Evolutionary conservation across 345 rosid genomes (phyloP).

Genomic region (Corymbia maculata): DNA sequence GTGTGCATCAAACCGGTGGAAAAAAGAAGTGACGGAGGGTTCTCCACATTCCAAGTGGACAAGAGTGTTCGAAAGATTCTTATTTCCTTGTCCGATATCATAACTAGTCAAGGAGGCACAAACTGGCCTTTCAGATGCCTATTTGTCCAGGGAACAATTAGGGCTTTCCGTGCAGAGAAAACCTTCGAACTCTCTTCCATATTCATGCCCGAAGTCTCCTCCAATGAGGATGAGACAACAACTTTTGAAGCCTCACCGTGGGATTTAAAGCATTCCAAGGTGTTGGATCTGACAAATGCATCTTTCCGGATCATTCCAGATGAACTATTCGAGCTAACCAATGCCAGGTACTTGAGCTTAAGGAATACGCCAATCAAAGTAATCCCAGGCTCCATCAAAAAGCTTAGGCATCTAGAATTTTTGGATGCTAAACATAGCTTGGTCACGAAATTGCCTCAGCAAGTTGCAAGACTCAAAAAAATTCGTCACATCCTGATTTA

Average conservation of each 20-base stretch:
- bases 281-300: background rate
- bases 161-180: background rate
- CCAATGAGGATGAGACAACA: background rate
- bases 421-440: background rate
- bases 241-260: no score
- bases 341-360: background rate
- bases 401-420: background rate
- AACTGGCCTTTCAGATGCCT: constrained; percentile 2
- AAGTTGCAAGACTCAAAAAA: background rate
- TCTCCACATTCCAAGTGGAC: no score
- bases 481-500: background rate
- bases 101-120: no score
- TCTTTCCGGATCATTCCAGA: background rate
- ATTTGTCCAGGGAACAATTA: constrained; percentile 4
- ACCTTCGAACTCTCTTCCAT: constrained; percentile 9
- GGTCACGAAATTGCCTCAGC: background rate
- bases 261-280: background rate
- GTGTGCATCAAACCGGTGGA: no score
- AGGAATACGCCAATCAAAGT: background rate
- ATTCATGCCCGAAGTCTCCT: constrained; percentile 1
- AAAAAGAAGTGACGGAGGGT: no score
- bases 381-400: background rate
- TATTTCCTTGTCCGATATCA: no score
- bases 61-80: no score
- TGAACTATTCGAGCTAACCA: background rate